These are phyloP conservation scores for Isatis lusitanica DNA, from an alignment of 441 rosid genomes.

Conservation along the genomic window DNA sequence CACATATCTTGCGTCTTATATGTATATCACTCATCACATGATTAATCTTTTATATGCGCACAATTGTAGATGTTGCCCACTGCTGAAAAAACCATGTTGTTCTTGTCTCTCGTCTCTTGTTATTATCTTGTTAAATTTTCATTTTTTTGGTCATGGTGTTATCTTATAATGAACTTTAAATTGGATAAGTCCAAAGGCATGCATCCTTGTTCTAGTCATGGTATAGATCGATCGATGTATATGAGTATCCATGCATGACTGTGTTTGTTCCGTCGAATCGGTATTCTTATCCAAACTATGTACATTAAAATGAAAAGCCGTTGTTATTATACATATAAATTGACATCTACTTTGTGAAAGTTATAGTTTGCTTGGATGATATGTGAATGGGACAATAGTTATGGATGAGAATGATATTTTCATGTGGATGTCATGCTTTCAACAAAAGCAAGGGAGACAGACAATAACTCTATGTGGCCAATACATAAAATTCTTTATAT, in stretches of 20 bases:
- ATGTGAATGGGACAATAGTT: conserved; percentile 36
- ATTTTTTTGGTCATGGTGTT: background rate
- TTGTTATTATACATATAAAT: background rate
- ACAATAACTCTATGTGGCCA: conserved; percentile 36
- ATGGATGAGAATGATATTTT: conserved; percentile 42
- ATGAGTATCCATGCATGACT: conserved; percentile 25
- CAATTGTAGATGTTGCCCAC: background rate
- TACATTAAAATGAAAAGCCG: background rate
- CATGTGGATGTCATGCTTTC: conserved; percentile 39
- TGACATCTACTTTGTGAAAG: conserved; percentile 27
- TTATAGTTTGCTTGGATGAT: conserved; percentile 37
- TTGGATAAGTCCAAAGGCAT: background rate
- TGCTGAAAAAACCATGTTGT: background rate
- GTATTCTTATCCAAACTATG: conserved; percentile 30
- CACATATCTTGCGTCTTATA: background rate
- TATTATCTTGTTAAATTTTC: background rate
- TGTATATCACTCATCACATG: background rate
- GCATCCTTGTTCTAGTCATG: conserved; percentile 11
- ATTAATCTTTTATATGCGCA: background rate
- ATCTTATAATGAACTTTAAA: background rate
- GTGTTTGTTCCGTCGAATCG: conserved; percentile 31
- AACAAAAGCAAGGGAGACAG: conserved; percentile 31
- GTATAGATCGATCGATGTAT: conserved; percentile 3
- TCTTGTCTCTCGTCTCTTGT: background rate
- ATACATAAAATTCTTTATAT: conserved; percentile 25